Evolutionary conservation across 306 rosid genomes (phyloP), one percentile per base, ranked within the genome.

Genomic region (Cucumis cinereus): DNA sequence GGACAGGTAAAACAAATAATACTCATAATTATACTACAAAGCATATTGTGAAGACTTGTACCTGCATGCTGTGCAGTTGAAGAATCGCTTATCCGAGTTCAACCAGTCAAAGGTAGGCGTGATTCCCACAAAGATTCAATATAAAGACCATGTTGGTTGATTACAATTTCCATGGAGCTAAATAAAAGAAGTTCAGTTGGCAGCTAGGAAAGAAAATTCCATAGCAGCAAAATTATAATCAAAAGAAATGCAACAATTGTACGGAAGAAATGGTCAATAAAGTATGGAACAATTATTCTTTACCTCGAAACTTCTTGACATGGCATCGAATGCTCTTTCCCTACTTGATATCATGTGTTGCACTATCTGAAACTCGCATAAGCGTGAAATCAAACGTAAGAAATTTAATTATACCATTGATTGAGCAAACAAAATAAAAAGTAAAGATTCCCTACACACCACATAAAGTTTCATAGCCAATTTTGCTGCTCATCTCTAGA

Each of bases 141-240:
- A 85, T 95, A 98, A 84, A 95, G 98, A 79, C 97, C 91, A 75
- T 95, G 91, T 79, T 90, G 98, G 84, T 82, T 92, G 78, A 95
- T 90, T 61, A 95, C 99, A 77, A 98, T 95, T 85, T 95, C 98
- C 99, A 95, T 95, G 40, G 99, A 98, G 91, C 99, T 95, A 47
- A 30, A 83, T 80, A 80, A 64, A 83, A 73, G 61, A 82, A 71
- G 80, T 62, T 26, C 73, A 59, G 77, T 84, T 69, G 53, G 80
- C 4, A 73, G 80, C n/a, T 75, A 10, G 14, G 20, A 10, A 40
- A 53, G 5, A 14, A 26, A 41, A 45, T 49, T 49, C 15, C 19
- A 49, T 14, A 49, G 24, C 4, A 8, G 36, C n/a, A 45, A 16
- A 49, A 71, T 9, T 28, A 49, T 1, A 50, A 26, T 16, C 60